Conservation (phyloP, 441 rosid species). For the Croton setiger region DNA sequence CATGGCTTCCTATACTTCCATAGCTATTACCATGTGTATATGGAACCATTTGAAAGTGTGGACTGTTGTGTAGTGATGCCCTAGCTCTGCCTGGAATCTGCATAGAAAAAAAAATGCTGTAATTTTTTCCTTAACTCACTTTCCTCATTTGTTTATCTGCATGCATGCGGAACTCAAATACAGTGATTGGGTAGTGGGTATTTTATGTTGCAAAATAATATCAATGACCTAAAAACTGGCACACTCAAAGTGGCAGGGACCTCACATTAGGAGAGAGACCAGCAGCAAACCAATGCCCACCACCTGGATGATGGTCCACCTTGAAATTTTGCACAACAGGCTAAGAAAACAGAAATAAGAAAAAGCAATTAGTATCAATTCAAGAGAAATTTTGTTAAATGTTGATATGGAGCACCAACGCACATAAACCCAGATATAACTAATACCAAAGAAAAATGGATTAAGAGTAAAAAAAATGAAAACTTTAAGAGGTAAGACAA, state of each 20-base stretch:
- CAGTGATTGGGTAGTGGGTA: not conserved
- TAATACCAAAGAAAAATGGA: not conserved
- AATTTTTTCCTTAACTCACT: not conserved
- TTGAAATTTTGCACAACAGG: conserved; percentile 38
- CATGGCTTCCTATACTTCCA: conserved; percentile 97
- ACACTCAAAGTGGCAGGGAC: conserved; percentile 20
- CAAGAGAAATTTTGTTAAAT: not conserved
- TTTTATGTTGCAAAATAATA: not conserved
- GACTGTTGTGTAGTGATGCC: conserved; percentile 69
- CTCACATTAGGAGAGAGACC: conserved; percentile 99
- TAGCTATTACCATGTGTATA: conserved; percentile 79
- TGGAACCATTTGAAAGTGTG: conserved; percentile 72
- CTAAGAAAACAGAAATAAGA: conserved; percentile 7
- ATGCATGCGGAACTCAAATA: not conserved
- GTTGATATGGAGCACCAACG: not conserved
- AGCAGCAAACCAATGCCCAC: conserved; percentile 99
- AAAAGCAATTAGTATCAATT: conserved; percentile 8
- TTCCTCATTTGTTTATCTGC: not conserved
- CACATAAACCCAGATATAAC: not conserved
- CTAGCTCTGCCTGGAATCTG: conserved; percentile 80
- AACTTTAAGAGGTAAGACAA: not conserved
- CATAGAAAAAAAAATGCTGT: conserved; percentile 12
- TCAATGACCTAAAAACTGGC: conserved; percentile 18
- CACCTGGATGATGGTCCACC: conserved; percentile 99
- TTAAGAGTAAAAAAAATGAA: not conserved